Evolutionary conservation across 306 rosid species (phyloP), one percentile per base, ranked within the genome.

Genomic region (Cucurbita ficifolia): DNA sequence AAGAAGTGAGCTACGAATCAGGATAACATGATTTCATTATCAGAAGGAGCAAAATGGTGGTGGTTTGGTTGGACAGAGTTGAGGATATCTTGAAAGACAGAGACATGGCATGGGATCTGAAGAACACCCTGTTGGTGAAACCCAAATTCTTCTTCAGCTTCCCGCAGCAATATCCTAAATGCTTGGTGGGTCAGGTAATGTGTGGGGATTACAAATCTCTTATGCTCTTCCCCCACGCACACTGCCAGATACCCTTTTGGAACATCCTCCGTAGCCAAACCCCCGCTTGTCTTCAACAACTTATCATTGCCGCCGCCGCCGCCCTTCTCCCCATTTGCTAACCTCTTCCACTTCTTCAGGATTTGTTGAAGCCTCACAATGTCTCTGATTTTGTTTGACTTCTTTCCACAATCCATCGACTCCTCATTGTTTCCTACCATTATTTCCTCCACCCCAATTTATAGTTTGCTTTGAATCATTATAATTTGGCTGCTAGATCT

Each of bases 341-440:
- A 68, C 79, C 87, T 93, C 86, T 92, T 90, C 98, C 98, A 90
- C 79, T 87, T 93, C 90, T 90, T 93, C 14, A 93, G 87, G 80
- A 93, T 85, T 81, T 90, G 96, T 70, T 84, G 94, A 84, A 93
- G 97, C 79, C 96, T 93, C 53, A 88, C 98, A 49, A 93, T 93
- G 5, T 93, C 90, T 68, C 89, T 90, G 80, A 93, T 93, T 86
- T 86, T 93, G 90, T 88, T 93, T 33, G 92, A 84, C 76, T 87
- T 93, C 89, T 86, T 90, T 73, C 83, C 77, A 78, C 13, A 12
- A 33, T 59, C 19, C 65, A 24, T 58, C 13, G 40, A 13, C 14
- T 53, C 57, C 54, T 12, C 18, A 49, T 49, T 49, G 6, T 14
- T 49, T 13, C 53, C 14, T 49, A 12, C 46, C 1, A 21, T 13